Evolutionary conservation across 331 rosid species (phyloP).

Genomic region (Quercus tomentella): DNA sequence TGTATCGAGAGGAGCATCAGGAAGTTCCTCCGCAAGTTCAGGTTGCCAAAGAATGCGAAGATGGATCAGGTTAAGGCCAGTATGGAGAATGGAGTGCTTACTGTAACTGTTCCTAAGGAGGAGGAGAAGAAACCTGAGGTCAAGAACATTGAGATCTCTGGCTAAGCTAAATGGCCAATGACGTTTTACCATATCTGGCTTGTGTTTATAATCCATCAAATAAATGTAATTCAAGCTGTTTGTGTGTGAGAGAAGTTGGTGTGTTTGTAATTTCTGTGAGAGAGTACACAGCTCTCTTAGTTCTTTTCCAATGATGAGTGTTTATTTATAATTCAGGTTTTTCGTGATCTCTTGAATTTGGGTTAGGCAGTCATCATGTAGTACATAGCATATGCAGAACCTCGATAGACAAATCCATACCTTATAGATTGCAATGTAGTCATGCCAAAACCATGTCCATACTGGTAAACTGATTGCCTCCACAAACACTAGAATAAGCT

Average conservation of each 20-base stretch:
- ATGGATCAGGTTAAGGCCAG: constrained; percentile 15
- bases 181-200: neutral
- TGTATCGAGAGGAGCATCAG: constrained; percentile 11
- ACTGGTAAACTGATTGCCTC: no score
- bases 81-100: constrained; percentile 22
- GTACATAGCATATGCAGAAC: no score
- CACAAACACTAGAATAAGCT: no score
- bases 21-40: constrained; percentile 17
- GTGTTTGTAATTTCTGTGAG: neutral
- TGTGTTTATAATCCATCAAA: neutral
- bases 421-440: no score
- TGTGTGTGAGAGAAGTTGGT: neutral
- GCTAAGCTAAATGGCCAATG: neutral
- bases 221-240: neutral
- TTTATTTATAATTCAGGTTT: no score
- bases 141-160: neutral
- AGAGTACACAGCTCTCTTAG: neutral
- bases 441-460: no score
- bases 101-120: constrained; percentile 12
- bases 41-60: constrained; percentile 17
- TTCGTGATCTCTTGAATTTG: no score
- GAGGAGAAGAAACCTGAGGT: constrained; percentile 5
- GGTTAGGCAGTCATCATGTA: no score
- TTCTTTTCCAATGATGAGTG: neutral
- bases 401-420: no score